Percentiles rank a stretch among this genome's conserved stretches.
phyloP scores from a whole-genome alignment of 2,329 filamentous ascomycete genomes.

The Fusarium begoniae region DNA sequence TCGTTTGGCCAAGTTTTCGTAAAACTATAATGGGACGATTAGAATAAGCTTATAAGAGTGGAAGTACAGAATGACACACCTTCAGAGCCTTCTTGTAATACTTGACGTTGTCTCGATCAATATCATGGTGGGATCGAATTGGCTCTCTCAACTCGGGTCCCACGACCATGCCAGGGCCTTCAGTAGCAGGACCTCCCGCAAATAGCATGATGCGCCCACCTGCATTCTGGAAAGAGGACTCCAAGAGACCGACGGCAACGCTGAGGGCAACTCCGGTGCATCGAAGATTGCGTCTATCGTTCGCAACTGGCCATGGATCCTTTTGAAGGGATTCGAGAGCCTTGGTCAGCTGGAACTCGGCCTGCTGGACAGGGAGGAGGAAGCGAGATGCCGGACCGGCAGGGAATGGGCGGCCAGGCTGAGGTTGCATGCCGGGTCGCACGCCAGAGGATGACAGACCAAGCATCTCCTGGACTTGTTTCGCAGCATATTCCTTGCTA shows the following conservation, averaged over 20 bases:
- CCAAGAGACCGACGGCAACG: constrained; percentile 90
- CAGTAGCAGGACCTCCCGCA: constrained; percentile 91
- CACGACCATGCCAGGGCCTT: constrained; percentile 96
- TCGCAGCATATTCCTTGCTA: constrained; percentile 97
- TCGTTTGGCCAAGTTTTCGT: constrained; percentile 91
- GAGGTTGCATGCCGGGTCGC: constrained; percentile 78
- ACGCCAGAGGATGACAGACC: constrained; percentile 78
- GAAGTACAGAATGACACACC: constrained; percentile 56
- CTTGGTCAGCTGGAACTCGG: constrained; percentile 97
- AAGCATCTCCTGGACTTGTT: constrained; percentile 99
- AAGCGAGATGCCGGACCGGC: constrained; percentile 89
- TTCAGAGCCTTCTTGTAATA: constrained; percentile 99
- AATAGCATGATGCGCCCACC: constrained; percentile 98
- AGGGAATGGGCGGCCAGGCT: constrained; percentile 78
- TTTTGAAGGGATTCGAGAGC: constrained; percentile 94
- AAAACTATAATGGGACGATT: constrained; percentile 70
- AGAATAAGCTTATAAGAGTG: constrained; percentile 26
- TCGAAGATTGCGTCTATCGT: constrained; percentile 87
- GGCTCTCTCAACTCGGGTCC: constrained; percentile 95
- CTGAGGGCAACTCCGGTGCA: constrained; percentile 97
- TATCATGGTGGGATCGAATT: constrained; percentile 97
- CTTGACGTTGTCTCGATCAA: constrained; percentile 98
- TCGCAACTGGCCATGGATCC: constrained; percentile 97
- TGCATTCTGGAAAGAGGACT: constrained; percentile 94
- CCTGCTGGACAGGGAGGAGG: constrained; percentile 91